These are phyloP conservation scores for Colletotrichum ledebouriae DNA, from an alignment of 2,329 filamentous ascomycete species.

Conservation along the genomic window DNA sequence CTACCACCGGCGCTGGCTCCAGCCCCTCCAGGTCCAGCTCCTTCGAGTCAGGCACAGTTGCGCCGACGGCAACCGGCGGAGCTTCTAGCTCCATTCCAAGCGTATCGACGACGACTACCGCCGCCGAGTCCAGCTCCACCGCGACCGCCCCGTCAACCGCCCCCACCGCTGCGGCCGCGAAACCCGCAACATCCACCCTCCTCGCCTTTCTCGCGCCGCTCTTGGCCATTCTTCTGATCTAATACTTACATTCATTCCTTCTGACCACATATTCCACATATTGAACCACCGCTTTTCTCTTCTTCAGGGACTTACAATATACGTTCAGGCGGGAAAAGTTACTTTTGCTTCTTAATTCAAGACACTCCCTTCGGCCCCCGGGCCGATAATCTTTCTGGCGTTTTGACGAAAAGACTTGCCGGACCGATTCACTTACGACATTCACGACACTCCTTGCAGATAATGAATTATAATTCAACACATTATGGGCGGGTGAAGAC, in stretches of 20 bases:
- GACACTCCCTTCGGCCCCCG: conserved; percentile 18
- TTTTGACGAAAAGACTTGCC: not conserved
- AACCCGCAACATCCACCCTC: conserved; percentile 16
- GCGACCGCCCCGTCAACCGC: conserved; percentile 8
- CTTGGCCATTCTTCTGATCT: conserved; percentile 35
- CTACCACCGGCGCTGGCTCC: not conserved
- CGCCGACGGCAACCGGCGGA: not conserved
- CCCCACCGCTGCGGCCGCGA: conserved; percentile 8
- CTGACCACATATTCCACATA: conserved; percentile 1
- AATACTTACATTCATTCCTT: conserved; percentile 13
- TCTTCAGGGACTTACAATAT: conserved; percentile 2
- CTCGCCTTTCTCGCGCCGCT: conserved; percentile 31
- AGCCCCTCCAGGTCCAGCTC: conserved; percentile 11
- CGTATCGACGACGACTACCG: conserved; percentile 13
- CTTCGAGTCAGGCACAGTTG: not conserved
- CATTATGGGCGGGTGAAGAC: conserved; percentile 4
- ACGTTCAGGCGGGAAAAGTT: conserved; percentile 25
- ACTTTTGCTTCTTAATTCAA: conserved; percentile 20
- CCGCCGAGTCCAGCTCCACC: conserved; percentile 13
- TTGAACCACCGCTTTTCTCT: not conserved
- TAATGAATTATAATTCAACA: conserved; percentile 30
- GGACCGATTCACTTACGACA: conserved; percentile 1
- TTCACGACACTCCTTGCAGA: conserved; percentile 40
- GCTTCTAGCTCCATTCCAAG: not conserved
- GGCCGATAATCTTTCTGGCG: not conserved